phyloP scores from a whole-genome alignment of 2,329 filamentous ascomycete genomes.

The Xylariaceae sp. region DNA sequence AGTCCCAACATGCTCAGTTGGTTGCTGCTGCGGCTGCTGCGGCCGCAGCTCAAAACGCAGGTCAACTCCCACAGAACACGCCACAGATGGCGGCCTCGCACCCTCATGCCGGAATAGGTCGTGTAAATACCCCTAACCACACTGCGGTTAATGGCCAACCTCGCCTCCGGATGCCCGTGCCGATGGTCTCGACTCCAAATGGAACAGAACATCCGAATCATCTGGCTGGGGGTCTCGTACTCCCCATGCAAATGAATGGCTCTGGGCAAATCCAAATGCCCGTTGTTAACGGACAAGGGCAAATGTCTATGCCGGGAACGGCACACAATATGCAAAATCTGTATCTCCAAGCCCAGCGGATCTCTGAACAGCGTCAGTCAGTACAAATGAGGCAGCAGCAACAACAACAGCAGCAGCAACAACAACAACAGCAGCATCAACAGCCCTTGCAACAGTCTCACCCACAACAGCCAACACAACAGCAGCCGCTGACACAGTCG shows the following conservation, averaged over 20 bases:
- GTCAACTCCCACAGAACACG: slow-evolving; percentile 34
- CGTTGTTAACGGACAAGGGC: slow-evolving; percentile 50
- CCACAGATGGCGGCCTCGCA: slow-evolving; percentile 32
- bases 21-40: slow-evolving; percentile 34
- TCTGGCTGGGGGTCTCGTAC: slow-evolving; percentile 46
- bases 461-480: slow-evolving; percentile 11
- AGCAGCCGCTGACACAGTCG: slow-evolving; percentile 19
- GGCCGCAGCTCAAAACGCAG: slow-evolving; percentile 32
- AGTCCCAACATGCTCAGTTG: slow-evolving; percentile 41
- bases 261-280: slow-evolving; percentile 68
- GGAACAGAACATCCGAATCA: slow-evolving; percentile 44
- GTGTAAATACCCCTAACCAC: slow-evolving; percentile 41
- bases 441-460: slow-evolving; percentile 9
- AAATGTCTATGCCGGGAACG: slow-evolving; percentile 49
- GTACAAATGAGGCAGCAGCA: slow-evolving; percentile 41
- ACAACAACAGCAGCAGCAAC: slow-evolving; percentile 29
- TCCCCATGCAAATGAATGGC: slow-evolving; percentile 55
- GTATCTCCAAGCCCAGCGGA: slow-evolving; percentile 59
- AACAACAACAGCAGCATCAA: slow-evolving; percentile 26
- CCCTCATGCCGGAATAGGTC: slow-evolving; percentile 34
- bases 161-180: slow-evolving; percentile 49
- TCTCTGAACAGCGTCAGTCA: slow-evolving; percentile 56
- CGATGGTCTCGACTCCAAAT: slow-evolving; percentile 42
- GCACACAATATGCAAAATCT: slow-evolving; percentile 47
- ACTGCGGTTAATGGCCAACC: slow-evolving; percentile 42